Conservation (phyloP, 2,329 filamentous ascomycete species). For the Aaosphaeria pasadenensis region DNA sequence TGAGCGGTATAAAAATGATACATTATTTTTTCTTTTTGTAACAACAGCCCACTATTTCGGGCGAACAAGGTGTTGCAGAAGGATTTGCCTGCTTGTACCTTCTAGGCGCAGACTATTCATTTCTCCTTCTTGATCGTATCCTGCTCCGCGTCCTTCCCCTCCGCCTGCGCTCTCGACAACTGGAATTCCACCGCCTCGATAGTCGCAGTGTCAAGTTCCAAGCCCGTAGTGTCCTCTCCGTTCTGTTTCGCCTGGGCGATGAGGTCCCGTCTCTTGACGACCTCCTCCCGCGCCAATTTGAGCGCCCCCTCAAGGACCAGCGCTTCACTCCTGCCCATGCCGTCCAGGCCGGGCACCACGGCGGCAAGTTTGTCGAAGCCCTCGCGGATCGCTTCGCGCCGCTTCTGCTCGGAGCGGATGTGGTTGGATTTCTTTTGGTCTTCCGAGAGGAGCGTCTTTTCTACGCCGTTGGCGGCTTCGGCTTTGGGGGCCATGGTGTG, state of each 20-base stretch:
- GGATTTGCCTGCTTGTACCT: too few species aligned
- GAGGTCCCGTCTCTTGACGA: conserved; percentile 33
- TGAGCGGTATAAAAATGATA: too few species aligned
- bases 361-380: conserved; percentile 79
- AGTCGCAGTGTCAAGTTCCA: conserved; percentile 29
- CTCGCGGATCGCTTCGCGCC: conserved; percentile 72
- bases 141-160: not conserved
- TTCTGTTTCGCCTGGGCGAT: conserved; percentile 35
- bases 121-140: too few species aligned
- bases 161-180: conserved; percentile 17
- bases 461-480: not conserved
- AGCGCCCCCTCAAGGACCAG: conserved; percentile 66
- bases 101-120: too few species aligned
- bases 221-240: conserved; percentile 30
- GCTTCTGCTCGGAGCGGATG: conserved; percentile 66
- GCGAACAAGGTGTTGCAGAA: too few species aligned
- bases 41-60: too few species aligned
- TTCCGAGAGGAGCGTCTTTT: conserved; percentile 62
- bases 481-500: too few species aligned
- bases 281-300: conserved; percentile 42
- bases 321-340: conserved; percentile 81
- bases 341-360: conserved; percentile 77
- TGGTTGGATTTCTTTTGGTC: conserved; percentile 73
- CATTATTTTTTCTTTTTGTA: too few species aligned
- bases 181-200: conserved; percentile 25